phyloP scores from a whole-genome alignment of 2,329 filamentous ascomycete genomes.

The Chaetomiaceae sp. region DNA sequence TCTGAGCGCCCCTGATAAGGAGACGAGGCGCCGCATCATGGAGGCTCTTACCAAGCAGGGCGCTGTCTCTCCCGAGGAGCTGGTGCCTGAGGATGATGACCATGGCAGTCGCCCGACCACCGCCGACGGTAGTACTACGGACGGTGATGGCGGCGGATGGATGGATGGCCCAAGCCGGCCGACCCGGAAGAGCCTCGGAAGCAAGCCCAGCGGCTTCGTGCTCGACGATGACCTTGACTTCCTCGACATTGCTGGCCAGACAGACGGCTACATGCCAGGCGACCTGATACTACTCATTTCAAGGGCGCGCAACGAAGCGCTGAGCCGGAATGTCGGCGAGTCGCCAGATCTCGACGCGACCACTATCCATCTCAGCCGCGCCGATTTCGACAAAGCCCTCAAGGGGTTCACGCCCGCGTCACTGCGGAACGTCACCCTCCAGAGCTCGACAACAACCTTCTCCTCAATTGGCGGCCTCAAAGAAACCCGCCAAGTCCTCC shows the following conservation, averaged over 20 bases:
- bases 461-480: constrained; percentile 84
- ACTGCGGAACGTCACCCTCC: constrained; percentile 87
- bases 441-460: constrained; percentile 89
- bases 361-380: constrained; percentile 55
- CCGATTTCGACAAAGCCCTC: constrained; percentile 79
- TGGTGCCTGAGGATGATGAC: constrained; percentile 32
- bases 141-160: constrained; percentile 60
- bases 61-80: constrained; percentile 38
- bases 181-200: constrained; percentile 38
- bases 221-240: constrained; percentile 79
- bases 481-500: constrained; percentile 80
- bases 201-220: constrained; percentile 58
- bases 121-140: constrained; percentile 47
- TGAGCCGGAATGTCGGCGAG: constrained; percentile 72
- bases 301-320: constrained; percentile 83
- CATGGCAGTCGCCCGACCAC: constrained; percentile 54
- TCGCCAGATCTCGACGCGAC: constrained; percentile 37
- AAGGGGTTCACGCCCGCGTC: constrained; percentile 94
- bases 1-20: constrained; percentile 88
- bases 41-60: constrained; percentile 67
- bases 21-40: constrained; percentile 76
- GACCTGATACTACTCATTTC: constrained; percentile 83
- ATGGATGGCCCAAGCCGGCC: constrained; percentile 65
- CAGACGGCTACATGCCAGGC: constrained; percentile 96
- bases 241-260: constrained; percentile 86